Evolutionary conservation across 306 rosid genomes (phyloP).

Genomic region (Ziziphus jujuba): DNA sequence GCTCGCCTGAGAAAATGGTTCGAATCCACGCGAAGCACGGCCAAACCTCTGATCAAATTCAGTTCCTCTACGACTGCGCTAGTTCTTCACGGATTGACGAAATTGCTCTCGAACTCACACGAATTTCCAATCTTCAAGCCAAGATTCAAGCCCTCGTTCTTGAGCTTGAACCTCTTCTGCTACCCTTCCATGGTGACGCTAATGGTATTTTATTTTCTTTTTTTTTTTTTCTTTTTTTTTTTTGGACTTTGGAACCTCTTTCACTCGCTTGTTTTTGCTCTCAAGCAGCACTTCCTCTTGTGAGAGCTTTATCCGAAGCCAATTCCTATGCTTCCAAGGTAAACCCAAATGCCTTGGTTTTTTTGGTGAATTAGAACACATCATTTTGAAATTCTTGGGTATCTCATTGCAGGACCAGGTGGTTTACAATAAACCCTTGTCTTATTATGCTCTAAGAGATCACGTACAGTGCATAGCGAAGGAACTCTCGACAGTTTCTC

Average conservation of each 20-base stretch:
- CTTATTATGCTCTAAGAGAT: slow-evolving; percentile 12
- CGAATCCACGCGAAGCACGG: slow-evolving; percentile 23
- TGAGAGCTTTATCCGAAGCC: slow-evolving; percentile 30
- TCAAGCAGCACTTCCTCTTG: slow-evolving; percentile 17
- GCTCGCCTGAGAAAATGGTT: slow-evolving; percentile 4
- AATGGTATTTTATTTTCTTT: slow-evolving; percentile 19
- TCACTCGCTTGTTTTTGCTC: background rate
- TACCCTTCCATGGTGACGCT: slow-evolving; percentile 17
- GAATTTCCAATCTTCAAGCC: slow-evolving; percentile 27
- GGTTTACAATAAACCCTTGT: slow-evolving; percentile 20
- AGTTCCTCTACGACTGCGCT: slow-evolving; percentile 17
- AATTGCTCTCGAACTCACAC: slow-evolving; percentile 18
- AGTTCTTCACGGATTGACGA: slow-evolving; percentile 12
- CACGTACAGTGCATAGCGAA: slow-evolving; percentile 17
- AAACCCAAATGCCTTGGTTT: background rate
- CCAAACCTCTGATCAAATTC: slow-evolving; percentile 11
- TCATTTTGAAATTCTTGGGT: background rate
- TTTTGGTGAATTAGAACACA: background rate
- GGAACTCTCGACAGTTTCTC: slow-evolving; percentile 13
- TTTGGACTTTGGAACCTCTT: background rate
- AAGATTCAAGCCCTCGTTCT: slow-evolving; percentile 16
- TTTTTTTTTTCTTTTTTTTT: background rate
- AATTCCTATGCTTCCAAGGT: slow-evolving; percentile 27
- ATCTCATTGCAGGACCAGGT: slow-evolving; percentile 22
- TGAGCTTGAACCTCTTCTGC: slow-evolving; percentile 21